Evolutionary conservation across 768 basidiomycete genomes (phyloP).

Genomic region (Suillus tomentosus): DNA sequence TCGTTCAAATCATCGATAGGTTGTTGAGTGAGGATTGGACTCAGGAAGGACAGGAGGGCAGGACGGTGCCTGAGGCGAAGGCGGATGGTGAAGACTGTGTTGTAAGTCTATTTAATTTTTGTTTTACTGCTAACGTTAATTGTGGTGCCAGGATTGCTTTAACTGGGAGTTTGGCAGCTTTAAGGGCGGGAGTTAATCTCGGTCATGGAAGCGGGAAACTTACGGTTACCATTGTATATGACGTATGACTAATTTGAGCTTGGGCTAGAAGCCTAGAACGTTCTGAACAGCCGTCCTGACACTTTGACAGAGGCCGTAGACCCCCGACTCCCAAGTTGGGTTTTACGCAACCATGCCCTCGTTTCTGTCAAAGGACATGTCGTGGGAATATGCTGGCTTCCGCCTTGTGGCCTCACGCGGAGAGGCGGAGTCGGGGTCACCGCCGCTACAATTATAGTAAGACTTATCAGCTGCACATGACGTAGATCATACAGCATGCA

Average conservation of each 20-base stretch:
- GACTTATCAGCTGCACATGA: neutral
- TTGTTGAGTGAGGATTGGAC: slow-evolving; percentile 56
- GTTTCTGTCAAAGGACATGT: too few relatives aligned
- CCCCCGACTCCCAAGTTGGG: too few relatives aligned
- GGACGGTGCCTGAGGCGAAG: slow-evolving; percentile 47
- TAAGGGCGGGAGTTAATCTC: slow-evolving; percentile 7
- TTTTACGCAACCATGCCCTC: too few relatives aligned
- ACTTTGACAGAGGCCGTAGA: neutral
- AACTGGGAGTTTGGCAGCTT: slow-evolving; percentile 68
- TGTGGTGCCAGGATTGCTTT: slow-evolving; percentile 59
- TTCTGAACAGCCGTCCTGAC: neutral
- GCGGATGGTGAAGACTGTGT: slow-evolving; percentile 68
- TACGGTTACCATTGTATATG: neutral
- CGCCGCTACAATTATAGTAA: neutral
- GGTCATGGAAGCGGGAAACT: neutral
- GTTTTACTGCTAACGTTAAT: slow-evolving; percentile 7
- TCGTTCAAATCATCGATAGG: slow-evolving; percentile 70
- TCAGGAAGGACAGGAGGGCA: slow-evolving; percentile 41
- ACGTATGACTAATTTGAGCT: neutral
- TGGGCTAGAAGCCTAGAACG: neutral
- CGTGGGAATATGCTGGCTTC: too few relatives aligned
- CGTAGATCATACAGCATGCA: neutral
- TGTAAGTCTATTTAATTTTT: slow-evolving; percentile 41
- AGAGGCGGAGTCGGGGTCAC: too few relatives aligned
- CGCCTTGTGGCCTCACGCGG: too few relatives aligned